Conservation (phyloP, 2,329 filamentous ascomycete genomes). For the Coniella lustricola region DNA sequence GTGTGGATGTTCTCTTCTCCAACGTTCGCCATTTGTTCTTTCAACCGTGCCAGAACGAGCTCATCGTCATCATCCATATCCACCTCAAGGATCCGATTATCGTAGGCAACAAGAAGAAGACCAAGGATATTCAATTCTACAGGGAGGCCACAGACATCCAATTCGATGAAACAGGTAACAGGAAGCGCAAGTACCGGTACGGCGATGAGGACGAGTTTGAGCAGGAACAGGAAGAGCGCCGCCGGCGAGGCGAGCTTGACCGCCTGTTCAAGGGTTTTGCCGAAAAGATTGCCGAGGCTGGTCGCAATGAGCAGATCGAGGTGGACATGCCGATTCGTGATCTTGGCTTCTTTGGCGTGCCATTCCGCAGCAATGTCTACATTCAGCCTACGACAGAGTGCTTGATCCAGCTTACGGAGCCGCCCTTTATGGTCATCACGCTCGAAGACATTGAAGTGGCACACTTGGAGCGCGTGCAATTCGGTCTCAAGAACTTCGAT, state of each 20-base stretch:
- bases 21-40: conserved; percentile 99
- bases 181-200: conserved; percentile 94
- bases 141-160: conserved; percentile 97
- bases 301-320: conserved; percentile 80
- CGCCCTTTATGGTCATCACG: conserved; percentile 92
- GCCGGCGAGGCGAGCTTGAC: conserved; percentile 85
- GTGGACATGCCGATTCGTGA: conserved; percentile 97
- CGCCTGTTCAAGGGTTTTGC: conserved; percentile 93
- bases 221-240: conserved; percentile 92
- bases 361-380: conserved; percentile 89
- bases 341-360: conserved; percentile 93
- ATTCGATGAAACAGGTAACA: conserved; percentile 96
- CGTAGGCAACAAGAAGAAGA: conserved; percentile 95
- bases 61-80: conserved; percentile 97
- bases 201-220: conserved; percentile 99
- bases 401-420: conserved; percentile 91
- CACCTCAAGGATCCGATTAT: conserved; percentile 98
- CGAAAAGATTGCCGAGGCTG: conserved; percentile 95
- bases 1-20: conserved; percentile 91
- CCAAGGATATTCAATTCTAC: conserved; percentile 97
- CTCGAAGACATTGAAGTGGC: conserved; percentile 94
- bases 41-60: conserved; percentile 90
- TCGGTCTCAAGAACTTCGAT: conserved; percentile 98
- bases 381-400: conserved; percentile 96
- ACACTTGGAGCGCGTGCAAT: conserved; percentile 91